phyloP scores from a whole-genome alignment of 2,329 filamentous ascomycete species.

The Dothistroma pini region DNA sequence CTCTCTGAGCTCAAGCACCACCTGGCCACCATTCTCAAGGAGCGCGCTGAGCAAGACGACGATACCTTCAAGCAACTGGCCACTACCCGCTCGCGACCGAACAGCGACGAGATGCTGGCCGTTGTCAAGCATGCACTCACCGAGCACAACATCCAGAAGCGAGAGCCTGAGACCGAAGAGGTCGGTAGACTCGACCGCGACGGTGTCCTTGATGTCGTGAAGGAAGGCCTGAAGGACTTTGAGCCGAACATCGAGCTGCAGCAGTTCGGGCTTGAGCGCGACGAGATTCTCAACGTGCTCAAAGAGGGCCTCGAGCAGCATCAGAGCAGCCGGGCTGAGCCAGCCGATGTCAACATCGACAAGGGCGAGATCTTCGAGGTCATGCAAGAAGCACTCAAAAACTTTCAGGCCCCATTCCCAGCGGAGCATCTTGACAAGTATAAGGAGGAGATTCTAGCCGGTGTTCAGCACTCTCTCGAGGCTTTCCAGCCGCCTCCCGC shows the following conservation, averaged over 20 bases:
- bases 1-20: conserved; percentile 79
- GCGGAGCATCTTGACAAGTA: conserved; percentile 63
- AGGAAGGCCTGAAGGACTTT: conserved; percentile 89
- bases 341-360: conserved; percentile 56
- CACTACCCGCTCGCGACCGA: conserved; percentile 39
- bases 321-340: conserved; percentile 49
- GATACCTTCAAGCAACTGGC: conserved; percentile 34
- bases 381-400: conserved; percentile 78
- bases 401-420: conserved; percentile 65
- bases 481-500: conserved; percentile 54
- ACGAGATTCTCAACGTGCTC: conserved; percentile 83
- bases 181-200: conserved; percentile 49
- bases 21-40: conserved; percentile 72
- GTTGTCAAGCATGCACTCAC: conserved; percentile 71
- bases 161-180: conserved; percentile 21
- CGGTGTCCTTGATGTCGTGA: conserved; percentile 80
- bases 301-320: conserved; percentile 82
- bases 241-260: conserved; percentile 90
- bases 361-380: conserved; percentile 82
- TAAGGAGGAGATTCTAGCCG: conserved; percentile 76
- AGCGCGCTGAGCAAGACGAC: conserved; percentile 58
- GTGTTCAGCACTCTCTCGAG: conserved; percentile 81
- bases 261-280: conserved; percentile 82
- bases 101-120: conserved; percentile 77
- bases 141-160: conserved; percentile 51